Evolutionary conservation across 768 basidiomycete species (phyloP).

Genomic region (Rhizopogon vinicolor): DNA sequence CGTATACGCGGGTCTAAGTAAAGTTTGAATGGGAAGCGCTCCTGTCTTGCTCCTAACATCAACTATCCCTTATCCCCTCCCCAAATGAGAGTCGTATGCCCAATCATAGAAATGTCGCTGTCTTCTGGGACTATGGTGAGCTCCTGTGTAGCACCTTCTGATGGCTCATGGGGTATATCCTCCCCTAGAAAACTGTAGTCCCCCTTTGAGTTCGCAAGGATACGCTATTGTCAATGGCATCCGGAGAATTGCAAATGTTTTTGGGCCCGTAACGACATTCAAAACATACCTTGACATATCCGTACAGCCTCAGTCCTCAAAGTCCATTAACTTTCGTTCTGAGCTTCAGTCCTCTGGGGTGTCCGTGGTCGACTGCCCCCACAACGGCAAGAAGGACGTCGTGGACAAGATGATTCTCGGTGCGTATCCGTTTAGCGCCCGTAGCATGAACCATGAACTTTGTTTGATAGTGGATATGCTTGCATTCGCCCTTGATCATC

Average conservation of each 20-base stretch:
- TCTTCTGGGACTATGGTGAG: slow-evolving; percentile 37
- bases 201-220: slow-evolving; percentile 22
- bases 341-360: slow-evolving; percentile 43
- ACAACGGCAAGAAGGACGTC: slow-evolving; percentile 30
- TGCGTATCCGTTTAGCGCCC: slow-evolving; percentile 12
- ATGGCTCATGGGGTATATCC: not conserved
- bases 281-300: slow-evolving; percentile 53
- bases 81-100: slow-evolving; percentile 24
- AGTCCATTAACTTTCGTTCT: slow-evolving; percentile 31
- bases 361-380: slow-evolving; percentile 34
- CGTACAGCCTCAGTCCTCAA: slow-evolving; percentile 28
- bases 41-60: no score
- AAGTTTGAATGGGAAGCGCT: no score
- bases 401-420: slow-evolving; percentile 47
- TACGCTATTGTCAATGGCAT: slow-evolving; percentile 41
- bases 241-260: slow-evolving; percentile 38
- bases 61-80: not conserved
- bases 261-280: slow-evolving; percentile 45
- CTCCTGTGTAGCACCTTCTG: not conserved
- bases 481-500: slow-evolving; percentile 60
- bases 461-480: slow-evolving; percentile 56
- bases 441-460: slow-evolving; percentile 2
- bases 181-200: slow-evolving; percentile 26
- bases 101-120: slow-evolving; percentile 33
- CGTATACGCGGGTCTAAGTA: no score